Percentiles rank a stretch among this genome's conserved stretches.
Conservation (phyloP, 2,329 filamentous ascomycete species). For the Colletotrichum cuscutae region DNA sequence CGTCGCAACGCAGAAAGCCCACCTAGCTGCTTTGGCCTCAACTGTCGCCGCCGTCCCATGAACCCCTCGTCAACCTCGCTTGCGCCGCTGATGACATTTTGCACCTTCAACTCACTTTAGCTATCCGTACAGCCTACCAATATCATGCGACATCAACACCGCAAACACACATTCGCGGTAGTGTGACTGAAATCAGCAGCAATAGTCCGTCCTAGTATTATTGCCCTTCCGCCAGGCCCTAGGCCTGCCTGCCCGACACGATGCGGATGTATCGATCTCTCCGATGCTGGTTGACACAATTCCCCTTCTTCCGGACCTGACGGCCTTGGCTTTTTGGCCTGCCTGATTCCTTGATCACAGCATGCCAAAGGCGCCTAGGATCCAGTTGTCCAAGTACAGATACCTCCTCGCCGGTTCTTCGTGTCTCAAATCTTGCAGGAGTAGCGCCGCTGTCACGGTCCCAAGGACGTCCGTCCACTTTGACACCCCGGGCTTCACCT, state of each 20-base stretch:
- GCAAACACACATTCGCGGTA: conserved; percentile 7
- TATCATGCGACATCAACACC: not conserved
- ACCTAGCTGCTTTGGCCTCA: conserved; percentile 18
- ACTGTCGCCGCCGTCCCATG: not conserved
- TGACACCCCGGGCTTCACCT: not conserved
- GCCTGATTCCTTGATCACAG: not conserved
- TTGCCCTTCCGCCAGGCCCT: not conserved
- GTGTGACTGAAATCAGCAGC: conserved; percentile 23
- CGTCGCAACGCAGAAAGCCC: not conserved
- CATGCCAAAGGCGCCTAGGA: not conserved
- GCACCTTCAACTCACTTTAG: not conserved
- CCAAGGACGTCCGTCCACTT: not conserved
- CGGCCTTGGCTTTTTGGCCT: not conserved
- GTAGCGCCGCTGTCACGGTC: not conserved
- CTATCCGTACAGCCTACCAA: not conserved
- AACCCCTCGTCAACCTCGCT: not conserved
- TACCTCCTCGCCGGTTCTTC: not conserved
- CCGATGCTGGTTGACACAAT: not conserved
- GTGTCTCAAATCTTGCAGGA: not conserved
- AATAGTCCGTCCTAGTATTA: conserved; percentile 24
- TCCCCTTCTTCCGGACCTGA: not conserved
- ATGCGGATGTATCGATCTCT: conserved; percentile 9
- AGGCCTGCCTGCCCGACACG: not conserved
- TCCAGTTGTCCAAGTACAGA: conserved; percentile 1
- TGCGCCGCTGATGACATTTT: conserved; percentile 20